These are phyloP conservation scores for Gossypium sturtianum DNA, from an alignment of 345 rosid genomes.

Conservation along the genomic window DNA sequence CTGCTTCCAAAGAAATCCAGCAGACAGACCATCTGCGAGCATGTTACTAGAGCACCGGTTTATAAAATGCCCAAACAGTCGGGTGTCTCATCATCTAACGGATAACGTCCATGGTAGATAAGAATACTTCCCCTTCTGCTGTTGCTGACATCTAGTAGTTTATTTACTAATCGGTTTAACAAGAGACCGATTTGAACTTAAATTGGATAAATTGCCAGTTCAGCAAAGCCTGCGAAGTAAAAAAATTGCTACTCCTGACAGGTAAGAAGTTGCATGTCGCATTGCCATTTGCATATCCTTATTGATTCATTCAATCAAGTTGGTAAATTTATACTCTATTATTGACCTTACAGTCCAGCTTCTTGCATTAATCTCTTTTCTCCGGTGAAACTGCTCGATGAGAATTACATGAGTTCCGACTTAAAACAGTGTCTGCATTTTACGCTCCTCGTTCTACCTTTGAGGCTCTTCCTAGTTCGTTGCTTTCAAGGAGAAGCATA, in stretches of 20 bases:
- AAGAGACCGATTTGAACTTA: slow-evolving; percentile 31
- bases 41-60: slow-evolving; percentile 74
- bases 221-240: slow-evolving; percentile 19
- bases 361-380: slow-evolving; percentile 44
- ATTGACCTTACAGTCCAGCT: slow-evolving; percentile 34
- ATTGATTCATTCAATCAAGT: neutral
- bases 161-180: neutral
- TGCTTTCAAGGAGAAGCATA: slow-evolving; percentile 24
- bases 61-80: slow-evolving; percentile 38
- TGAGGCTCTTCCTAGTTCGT: slow-evolving; percentile 40
- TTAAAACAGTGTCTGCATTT: slow-evolving; percentile 21
- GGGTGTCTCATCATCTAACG: slow-evolving; percentile 28
- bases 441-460: slow-evolving; percentile 47
- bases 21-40: slow-evolving; percentile 69
- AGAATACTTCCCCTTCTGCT: neutral
- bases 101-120: slow-evolving; percentile 44
- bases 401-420: slow-evolving; percentile 31
- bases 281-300: neutral
- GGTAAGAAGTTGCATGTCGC: slow-evolving; percentile 29
- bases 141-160: neutral
- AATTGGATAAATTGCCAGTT: slow-evolving; percentile 34
- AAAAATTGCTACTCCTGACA: slow-evolving; percentile 33
- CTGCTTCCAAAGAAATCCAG: slow-evolving; percentile 90
- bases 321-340: slow-evolving; percentile 11
- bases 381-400: slow-evolving; percentile 40